A percentile compares a stretch with the other conserved stretches of the same genome.
These are phyloP conservation scores for Mycena indigotica DNA, from an alignment of 768 basidiomycete species.

Conservation along the genomic window DNA sequence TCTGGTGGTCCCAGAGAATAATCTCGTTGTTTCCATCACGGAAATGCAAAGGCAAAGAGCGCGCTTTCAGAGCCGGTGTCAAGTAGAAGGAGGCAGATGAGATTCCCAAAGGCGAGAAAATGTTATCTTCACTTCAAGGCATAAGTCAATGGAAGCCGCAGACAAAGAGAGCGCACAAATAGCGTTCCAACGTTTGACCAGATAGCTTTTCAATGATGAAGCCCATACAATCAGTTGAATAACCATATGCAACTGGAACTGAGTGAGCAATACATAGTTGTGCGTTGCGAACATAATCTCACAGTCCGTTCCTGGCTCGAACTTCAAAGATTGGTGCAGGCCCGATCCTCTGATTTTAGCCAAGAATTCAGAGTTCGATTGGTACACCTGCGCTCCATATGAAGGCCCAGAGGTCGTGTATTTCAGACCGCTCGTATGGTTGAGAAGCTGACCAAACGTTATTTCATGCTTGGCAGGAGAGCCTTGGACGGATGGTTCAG, in stretches of 20 bases:
- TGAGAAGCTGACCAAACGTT: constrained; percentile 33
- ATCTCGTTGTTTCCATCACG: no score
- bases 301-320: constrained; percentile 36
- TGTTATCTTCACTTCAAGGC: no score
- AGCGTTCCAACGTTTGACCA: constrained; percentile 31
- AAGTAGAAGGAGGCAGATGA: no score
- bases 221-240: constrained; percentile 32
- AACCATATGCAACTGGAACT: constrained; percentile 32
- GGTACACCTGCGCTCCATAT: constrained; percentile 25
- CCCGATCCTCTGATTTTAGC: constrained; percentile 22
- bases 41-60: no score
- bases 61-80: no score
- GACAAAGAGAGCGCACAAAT: constrained; percentile 26
- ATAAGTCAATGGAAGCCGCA: constrained; percentile 20
- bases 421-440: constrained; percentile 35
- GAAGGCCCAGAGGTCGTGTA: constrained; percentile 24
- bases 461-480: constrained; percentile 20
- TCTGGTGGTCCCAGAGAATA: no score
- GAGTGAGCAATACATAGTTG: neutral
- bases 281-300: neutral
- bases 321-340: constrained; percentile 29
- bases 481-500: constrained; percentile 25
- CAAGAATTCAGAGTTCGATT: constrained; percentile 24
- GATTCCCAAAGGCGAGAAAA: no score
- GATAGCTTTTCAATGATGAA: constrained; percentile 34